phyloP scores from a whole-genome alignment of 306 rosid genomes.

The Trifolium fragiferum region DNA sequence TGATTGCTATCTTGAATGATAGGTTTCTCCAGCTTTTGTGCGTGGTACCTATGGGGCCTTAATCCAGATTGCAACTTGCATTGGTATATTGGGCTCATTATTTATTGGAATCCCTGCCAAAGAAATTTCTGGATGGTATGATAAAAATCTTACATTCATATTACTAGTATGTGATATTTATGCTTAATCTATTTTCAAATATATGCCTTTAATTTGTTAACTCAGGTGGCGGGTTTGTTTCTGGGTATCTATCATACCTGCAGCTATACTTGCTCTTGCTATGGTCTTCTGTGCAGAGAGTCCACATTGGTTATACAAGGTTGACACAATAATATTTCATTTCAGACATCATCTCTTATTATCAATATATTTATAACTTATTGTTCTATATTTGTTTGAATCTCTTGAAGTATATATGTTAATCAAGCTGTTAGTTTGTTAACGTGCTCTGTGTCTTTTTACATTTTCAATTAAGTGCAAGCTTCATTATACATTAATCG shows the following conservation, averaged over 20 bases:
- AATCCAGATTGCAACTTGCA: conserved; percentile 93
- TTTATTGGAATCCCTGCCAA: conserved; percentile 92
- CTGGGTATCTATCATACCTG: conserved; percentile 85
- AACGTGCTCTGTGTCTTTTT: conserved; percentile 21
- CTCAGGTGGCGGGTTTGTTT: conserved; percentile 99
- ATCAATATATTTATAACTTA: conserved; percentile 10
- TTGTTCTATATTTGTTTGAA: conserved; percentile 20
- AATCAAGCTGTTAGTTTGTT: conserved; percentile 26
- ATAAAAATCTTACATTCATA: conserved; percentile 25
- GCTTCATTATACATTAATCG: conserved; percentile 17
- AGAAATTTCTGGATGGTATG: conserved; percentile 84
- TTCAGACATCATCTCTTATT: conserved; percentile 29
- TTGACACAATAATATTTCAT: conserved; percentile 36
- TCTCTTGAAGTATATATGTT: conserved; percentile 32
- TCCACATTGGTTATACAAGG: conserved; percentile 97
- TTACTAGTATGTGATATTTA: conserved; percentile 14
- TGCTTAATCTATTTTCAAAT: conserved; percentile 40
- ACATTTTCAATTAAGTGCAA: not conserved
- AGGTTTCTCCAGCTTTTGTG: conserved; percentile 94
- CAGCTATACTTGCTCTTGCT: conserved; percentile 71
- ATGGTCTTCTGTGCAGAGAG: conserved; percentile 90
- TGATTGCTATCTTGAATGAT: conserved; percentile 39
- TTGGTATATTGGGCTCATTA: conserved; percentile 88
- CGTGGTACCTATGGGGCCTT: conserved; percentile 96
- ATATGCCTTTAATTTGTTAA: conserved; percentile 34